These are phyloP conservation scores for Coprinopsis sp. DNA, from an alignment of 768 basidiomycete genomes.

Conservation along the genomic window DNA sequence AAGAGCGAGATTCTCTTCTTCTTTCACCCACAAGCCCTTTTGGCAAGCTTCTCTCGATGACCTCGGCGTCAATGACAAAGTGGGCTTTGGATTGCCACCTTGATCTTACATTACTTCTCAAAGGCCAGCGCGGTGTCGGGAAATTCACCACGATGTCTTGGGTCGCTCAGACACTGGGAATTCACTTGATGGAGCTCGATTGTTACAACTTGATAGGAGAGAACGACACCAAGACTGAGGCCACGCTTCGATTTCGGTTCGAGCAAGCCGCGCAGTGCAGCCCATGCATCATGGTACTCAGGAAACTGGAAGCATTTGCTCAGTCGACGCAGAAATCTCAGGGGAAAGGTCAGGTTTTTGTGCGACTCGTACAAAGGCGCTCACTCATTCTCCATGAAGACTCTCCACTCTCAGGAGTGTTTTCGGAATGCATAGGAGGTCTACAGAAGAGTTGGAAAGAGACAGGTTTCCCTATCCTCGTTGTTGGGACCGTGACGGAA, in stretches of 20 bases:
- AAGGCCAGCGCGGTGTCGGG: constrained; percentile 76
- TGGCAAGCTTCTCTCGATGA: constrained; percentile 49
- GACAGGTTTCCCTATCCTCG: constrained; percentile 66
- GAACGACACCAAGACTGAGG: constrained; percentile 70
- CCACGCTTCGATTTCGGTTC: constrained; percentile 62
- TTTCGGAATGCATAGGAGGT: constrained; percentile 62
- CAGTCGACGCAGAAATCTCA: constrained; percentile 63
- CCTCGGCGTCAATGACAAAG: constrained; percentile 54
- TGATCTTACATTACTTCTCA: constrained; percentile 67
- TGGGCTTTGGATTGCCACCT: constrained; percentile 57
- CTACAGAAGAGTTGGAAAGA: constrained; percentile 51
- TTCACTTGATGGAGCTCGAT: constrained; percentile 84
- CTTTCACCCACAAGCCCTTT: constrained; percentile 32
- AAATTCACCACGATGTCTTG: constrained; percentile 62
- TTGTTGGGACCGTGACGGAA: constrained; percentile 71
- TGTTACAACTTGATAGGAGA: constrained; percentile 84
- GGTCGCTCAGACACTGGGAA: constrained; percentile 60
- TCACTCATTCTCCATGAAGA: constrained; percentile 42
- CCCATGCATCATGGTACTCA: constrained; percentile 79
- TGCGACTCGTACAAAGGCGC: background rate
- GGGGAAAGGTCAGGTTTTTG: constrained; percentile 50
- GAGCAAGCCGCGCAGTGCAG: constrained; percentile 74
- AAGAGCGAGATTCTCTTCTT: constrained; percentile 10
- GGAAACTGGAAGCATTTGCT: constrained; percentile 75
- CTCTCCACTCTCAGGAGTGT: constrained; percentile 46